Conservation (phyloP, 225 moss, liverwort and hornwort genomes). For the Marchantia paleacea region DNA sequence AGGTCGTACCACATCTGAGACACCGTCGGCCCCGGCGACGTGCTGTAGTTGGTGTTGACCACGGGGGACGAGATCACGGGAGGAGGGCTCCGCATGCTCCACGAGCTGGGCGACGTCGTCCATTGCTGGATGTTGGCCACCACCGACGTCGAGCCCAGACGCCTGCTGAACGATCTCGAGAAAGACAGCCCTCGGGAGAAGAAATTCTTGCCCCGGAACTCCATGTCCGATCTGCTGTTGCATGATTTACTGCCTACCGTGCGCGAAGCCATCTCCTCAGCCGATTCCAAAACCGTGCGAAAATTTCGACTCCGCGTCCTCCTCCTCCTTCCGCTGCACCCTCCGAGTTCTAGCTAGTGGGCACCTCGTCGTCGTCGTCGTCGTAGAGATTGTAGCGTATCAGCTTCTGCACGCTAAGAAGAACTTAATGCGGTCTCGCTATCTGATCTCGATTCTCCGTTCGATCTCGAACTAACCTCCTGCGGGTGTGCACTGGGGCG, state of each 20-base stretch:
- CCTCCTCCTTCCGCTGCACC: background rate
- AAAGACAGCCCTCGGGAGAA: slow-evolving; percentile 24
- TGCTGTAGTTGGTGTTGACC: background rate
- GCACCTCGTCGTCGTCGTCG: too few species aligned
- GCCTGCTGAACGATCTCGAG: slow-evolving; percentile 22
- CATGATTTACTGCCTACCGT: slow-evolving; percentile 25
- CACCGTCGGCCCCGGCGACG: slow-evolving; percentile 13
- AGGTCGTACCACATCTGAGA: slow-evolving; percentile 29
- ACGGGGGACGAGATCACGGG: slow-evolving; percentile 22
- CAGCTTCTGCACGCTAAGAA: too few species aligned
- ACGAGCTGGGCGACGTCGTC: slow-evolving; percentile 9
- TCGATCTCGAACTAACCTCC: background rate
- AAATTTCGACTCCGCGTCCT: background rate
- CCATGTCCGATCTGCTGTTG: slow-evolving; percentile 19
- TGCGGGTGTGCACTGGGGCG: background rate
- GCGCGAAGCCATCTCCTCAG: slow-evolving; percentile 11
- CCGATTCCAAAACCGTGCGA: background rate
- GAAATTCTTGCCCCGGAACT: slow-evolving; percentile 24
- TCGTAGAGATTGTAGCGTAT: too few species aligned
- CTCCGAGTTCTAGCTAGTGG: too few species aligned
- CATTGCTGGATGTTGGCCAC: slow-evolving; percentile 15
- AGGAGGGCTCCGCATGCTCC: slow-evolving; percentile 23
- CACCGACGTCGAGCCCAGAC: slow-evolving; percentile 10
- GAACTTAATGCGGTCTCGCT: too few species aligned
- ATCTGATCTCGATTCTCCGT: background rate